Evolutionary conservation across 2,329 filamentous ascomycete species (phyloP), one percentile per base, ranked within the genome.

Genomic region (Helminthosporium solani): DNA sequence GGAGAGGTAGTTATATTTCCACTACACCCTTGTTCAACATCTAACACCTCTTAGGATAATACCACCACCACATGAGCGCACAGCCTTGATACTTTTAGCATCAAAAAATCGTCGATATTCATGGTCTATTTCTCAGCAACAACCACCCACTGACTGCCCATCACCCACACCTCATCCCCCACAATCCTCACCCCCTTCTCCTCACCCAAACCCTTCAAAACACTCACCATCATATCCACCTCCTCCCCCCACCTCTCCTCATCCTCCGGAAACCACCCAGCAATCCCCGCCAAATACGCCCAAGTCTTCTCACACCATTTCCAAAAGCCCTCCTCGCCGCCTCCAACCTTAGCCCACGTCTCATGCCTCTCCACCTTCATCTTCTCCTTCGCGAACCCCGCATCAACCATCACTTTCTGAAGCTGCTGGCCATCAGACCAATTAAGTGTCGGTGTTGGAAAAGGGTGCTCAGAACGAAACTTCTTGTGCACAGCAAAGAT

Each of bases 351-450:
- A 1, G 52, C 57, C 55, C 53, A 62, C 20, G 58, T 57, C 53
- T 66, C 61, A 14, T 55, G 57, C 39, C 39, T 49, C 50, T 59
- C 57, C 0, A 65, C 38, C 34, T 40, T 53, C 45, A 60, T 49
- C 23, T 60, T 53, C 30, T 59, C 50, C 37, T 53, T 42, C 35
- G 15, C 25, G 28, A 67, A 66, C 9, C 63, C 64, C 1, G 61
- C 61, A 7, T 64, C 61, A 4, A 47, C 18, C 52, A 67, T 58
- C 8, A 67, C 47, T 25, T 56, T 58, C 44, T 57, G 49, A 1
- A 67, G 41, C 31, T 64, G 60, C 46, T 49, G 30, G 1, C 63
- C 62, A 42, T 66, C 63, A 1, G 52, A 46, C 64, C 64, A 67
- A 18, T 46, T 52, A 16, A 63, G 46, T 2, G 54, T 44, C 1